phyloP scores from a whole-genome alignment of 495 filamentous ascomycete genomes.

The Aspergillus taichungensis region DNA sequence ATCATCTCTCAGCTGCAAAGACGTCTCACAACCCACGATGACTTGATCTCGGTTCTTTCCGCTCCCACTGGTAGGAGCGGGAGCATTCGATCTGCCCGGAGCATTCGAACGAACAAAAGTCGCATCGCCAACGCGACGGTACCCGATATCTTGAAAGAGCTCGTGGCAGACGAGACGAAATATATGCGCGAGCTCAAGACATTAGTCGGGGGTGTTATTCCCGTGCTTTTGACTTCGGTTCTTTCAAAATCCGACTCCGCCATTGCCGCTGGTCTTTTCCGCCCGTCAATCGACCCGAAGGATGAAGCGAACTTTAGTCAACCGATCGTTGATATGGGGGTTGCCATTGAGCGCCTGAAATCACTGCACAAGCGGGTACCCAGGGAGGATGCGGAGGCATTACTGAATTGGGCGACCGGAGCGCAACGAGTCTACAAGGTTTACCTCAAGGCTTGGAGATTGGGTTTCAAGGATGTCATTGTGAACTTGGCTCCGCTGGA shows the following conservation, averaged over 20 bases:
- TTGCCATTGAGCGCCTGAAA: constrained; percentile 77
- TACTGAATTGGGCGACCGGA: constrained; percentile 73
- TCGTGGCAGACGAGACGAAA: constrained; percentile 75
- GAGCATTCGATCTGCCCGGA: constrained; percentile 61
- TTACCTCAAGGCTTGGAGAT: constrained; percentile 83
- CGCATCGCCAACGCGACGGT: constrained; percentile 58
- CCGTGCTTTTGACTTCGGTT: constrained; percentile 80
- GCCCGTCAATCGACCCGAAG: constrained; percentile 39
- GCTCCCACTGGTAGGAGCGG: constrained; percentile 54
- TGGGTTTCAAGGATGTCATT: constrained; percentile 92
- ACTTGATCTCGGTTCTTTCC: constrained; percentile 87
- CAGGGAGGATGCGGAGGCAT: constrained; percentile 52
- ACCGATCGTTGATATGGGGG: constrained; percentile 91
- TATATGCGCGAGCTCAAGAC: constrained; percentile 91
- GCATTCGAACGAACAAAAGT: constrained; percentile 63
- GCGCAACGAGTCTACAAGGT: constrained; percentile 72
- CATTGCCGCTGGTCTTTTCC: constrained; percentile 60
- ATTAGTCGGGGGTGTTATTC: constrained; percentile 91
- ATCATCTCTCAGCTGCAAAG: constrained; percentile 52
- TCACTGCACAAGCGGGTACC: constrained; percentile 72
- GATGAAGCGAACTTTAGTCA: constrained; percentile 63
- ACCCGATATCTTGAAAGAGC: constrained; percentile 67
- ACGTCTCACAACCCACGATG: constrained; percentile 81
- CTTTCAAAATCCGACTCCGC: constrained; percentile 62
- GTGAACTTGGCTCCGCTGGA: constrained; percentile 78